A percentile compares a stretch with the other conserved stretches of the same genome.
Conservation (phyloP, 495 filamentous ascomycete species). For the Podospora conica region DNA sequence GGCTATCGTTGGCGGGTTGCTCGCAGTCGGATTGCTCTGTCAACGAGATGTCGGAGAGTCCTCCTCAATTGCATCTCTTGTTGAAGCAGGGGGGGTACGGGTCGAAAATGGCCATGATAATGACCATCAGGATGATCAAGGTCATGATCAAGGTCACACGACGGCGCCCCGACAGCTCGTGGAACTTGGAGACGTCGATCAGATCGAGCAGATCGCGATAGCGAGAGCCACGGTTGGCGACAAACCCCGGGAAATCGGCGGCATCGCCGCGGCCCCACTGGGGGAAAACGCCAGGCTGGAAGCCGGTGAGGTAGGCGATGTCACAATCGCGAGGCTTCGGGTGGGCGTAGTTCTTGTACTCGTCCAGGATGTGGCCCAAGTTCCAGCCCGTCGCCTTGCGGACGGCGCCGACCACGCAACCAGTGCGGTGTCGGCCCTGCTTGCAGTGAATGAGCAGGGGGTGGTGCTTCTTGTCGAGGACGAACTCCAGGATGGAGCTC, state of each 20-base stretch:
- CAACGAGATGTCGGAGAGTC: not conserved
- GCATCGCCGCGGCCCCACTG: slow-evolving; percentile 14
- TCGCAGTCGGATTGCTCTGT: not conserved
- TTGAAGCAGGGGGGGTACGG: not conserved
- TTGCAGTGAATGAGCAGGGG: slow-evolving; percentile 84
- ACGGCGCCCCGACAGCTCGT: not conserved
- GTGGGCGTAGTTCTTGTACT: slow-evolving; percentile 62
- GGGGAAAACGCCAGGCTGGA: slow-evolving; percentile 27
- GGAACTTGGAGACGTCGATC: too few relatives aligned
- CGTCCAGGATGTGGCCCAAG: slow-evolving; percentile 48
- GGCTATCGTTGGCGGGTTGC: not conserved
- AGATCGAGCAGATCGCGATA: not conserved
- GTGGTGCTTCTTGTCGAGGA: slow-evolving; percentile 61
- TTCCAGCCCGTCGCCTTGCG: slow-evolving; percentile 60
- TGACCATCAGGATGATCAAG: not conserved
- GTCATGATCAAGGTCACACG: not conserved
- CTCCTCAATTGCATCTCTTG: not conserved
- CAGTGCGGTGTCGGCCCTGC: slow-evolving; percentile 84
- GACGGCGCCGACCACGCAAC: slow-evolving; percentile 68
- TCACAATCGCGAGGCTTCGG: slow-evolving; percentile 55
- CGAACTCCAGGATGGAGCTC: slow-evolving; percentile 54
- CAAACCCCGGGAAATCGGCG: not conserved
- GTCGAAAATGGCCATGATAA: not conserved
- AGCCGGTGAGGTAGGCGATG: slow-evolving; percentile 43
- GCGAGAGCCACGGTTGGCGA: not conserved